phyloP scores from a whole-genome alignment of 2,329 filamentous ascomycete species.

The Dactylellina parvicollis region DNA sequence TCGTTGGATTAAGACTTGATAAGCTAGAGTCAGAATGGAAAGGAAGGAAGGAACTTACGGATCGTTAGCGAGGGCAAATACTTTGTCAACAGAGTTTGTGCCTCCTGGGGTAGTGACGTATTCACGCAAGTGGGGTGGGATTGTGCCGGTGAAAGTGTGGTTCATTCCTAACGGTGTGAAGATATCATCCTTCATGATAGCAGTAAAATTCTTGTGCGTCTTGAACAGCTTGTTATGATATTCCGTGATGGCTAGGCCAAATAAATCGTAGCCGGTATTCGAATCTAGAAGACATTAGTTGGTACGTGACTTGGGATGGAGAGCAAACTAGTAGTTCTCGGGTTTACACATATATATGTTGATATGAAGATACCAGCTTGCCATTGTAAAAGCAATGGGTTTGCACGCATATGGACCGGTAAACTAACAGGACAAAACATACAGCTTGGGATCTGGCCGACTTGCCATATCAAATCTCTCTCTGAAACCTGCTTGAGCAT shows the following conservation, averaged over 20 bases:
- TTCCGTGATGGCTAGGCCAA: slow-evolving; percentile 26
- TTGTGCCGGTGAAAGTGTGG: slow-evolving; percentile 37
- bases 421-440: too few species aligned
- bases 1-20: too few species aligned
- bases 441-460: slow-evolving; percentile 42
- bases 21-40: too few species aligned
- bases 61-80: slow-evolving; percentile 24
- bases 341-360: too few species aligned
- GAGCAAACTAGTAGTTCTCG: too few species aligned
- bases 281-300: slow-evolving; percentile 9
- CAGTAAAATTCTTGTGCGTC: slow-evolving; percentile 4
- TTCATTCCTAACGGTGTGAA: slow-evolving; percentile 34
- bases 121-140: slow-evolving; percentile 19
- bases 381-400: too few species aligned
- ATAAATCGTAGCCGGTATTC: slow-evolving; percentile 41
- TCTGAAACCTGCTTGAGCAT: slow-evolving; percentile 4
- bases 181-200: slow-evolving; percentile 32
- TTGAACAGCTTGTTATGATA: slow-evolving; percentile 37
- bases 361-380: too few species aligned
- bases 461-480: slow-evolving; percentile 28
- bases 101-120: slow-evolving; percentile 22
- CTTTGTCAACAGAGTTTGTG: slow-evolving; percentile 32
- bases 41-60: slow-evolving; percentile 6
- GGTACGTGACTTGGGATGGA: too few species aligned
- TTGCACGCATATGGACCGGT: too few species aligned